phyloP scores from a whole-genome alignment of 1,284 basidiomycete genomes.

The Ceratobasidium sp. region DNA sequence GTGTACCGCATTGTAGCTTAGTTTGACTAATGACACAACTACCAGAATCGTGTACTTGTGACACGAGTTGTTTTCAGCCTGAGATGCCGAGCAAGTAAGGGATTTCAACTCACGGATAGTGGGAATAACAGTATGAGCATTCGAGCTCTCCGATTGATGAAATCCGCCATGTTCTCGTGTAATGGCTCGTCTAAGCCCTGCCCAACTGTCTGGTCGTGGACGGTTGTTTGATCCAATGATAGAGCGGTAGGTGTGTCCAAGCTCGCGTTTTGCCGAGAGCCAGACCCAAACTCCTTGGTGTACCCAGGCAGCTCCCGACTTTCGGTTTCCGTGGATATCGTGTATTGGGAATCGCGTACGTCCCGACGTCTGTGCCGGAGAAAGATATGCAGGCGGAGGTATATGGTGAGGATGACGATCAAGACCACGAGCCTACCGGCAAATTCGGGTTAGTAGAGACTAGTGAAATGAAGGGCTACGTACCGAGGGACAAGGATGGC shows the following conservation, averaged over 20 bases:
- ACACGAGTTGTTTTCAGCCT: not conserved
- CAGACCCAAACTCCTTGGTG: not conserved
- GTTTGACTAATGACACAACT: slow-evolving; percentile 22
- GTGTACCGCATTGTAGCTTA: slow-evolving; percentile 16
- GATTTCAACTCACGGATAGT: slow-evolving; percentile 19
- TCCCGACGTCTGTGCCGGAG: slow-evolving; percentile 16
- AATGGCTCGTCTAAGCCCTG: not conserved
- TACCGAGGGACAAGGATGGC: slow-evolving; percentile 23
- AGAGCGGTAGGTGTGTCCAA: not conserved
- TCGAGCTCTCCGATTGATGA: slow-evolving; percentile 38
- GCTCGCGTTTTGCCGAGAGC: not conserved
- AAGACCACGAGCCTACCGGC: not conserved
- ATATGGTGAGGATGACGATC: slow-evolving; percentile 7
- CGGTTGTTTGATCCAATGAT: not conserved
- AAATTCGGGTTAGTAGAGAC: not conserved
- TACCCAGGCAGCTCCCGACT: not conserved
- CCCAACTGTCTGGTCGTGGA: not conserved
- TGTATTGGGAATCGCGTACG: slow-evolving; percentile 11
- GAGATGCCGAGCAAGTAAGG: not conserved
- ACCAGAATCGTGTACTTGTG: slow-evolving; percentile 24
- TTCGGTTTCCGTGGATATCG: not conserved
- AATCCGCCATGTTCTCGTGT: slow-evolving; percentile 21
- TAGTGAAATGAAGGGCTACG: not conserved
- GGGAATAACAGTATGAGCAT: slow-evolving; percentile 39
- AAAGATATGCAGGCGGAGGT: slow-evolving; percentile 21